Evolutionary conservation across 1,284 basidiomycete species (phyloP).

Genomic region (Trichosporon asahii): DNA sequence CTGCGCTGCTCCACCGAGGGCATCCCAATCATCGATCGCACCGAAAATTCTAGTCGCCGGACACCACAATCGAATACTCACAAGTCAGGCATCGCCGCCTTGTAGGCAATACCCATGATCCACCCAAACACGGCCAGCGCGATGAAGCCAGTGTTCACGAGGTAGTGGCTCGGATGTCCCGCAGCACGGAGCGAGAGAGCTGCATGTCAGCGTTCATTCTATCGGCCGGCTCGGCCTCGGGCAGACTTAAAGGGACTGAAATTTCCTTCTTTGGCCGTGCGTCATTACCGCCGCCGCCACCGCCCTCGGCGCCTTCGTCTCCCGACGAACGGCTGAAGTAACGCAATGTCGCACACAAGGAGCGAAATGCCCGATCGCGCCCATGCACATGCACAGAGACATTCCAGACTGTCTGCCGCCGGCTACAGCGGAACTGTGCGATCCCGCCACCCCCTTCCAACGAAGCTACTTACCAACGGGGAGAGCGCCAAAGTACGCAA

Average conservation of each 20-base stretch:
- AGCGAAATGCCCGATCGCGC: neutral
- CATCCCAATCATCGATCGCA: neutral
- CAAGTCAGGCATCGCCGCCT: constrained; percentile 38
- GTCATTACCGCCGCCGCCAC: neutral
- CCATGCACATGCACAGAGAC: neutral
- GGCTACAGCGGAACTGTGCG: neutral
- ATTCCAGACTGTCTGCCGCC: neutral
- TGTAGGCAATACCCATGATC: constrained; percentile 43
- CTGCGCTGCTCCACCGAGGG: neutral
- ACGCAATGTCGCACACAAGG: neutral
- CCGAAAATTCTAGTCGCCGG: neutral
- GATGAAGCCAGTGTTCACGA: constrained; percentile 36
- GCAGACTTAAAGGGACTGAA: neutral
- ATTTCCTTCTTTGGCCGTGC: neutral
- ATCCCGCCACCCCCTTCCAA: neutral
- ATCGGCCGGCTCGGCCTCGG: neutral
- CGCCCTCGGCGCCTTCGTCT: neutral
- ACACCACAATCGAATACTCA: constrained; percentile 26
- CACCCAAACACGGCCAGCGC: constrained; percentile 38
- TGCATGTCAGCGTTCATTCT: constrained; percentile 13
- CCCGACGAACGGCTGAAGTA: too few relatives aligned
- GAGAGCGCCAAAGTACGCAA: constrained; percentile 43
- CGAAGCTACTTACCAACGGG: constrained; percentile 39
- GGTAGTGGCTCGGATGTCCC: constrained; percentile 38
- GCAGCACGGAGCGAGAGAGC: constrained; percentile 42